A percentile compares a stretch with the other conserved stretches of the same genome.
Evolutionary conservation across 2,329 filamentous ascomycete species (phyloP).

Genomic region (Cladosporium sp.): DNA sequence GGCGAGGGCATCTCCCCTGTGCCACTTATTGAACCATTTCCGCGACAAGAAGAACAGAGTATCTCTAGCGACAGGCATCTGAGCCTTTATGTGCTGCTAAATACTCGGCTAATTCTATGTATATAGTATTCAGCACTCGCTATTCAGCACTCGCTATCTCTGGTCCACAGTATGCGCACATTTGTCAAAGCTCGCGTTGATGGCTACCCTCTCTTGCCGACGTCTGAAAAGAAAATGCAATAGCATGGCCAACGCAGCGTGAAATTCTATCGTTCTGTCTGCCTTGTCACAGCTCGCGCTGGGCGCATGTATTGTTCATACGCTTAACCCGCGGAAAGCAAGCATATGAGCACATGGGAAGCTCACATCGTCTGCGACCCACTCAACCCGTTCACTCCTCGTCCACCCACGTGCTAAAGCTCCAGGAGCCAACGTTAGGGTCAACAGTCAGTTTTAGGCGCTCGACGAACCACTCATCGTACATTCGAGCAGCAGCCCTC

Average conservation of each 20-base stretch:
- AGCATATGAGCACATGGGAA: not conserved
- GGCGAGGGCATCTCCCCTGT: too few relatives aligned
- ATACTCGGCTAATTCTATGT: not conserved
- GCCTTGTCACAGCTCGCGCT: not conserved
- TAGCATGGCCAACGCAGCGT: not conserved
- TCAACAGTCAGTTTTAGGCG: conserved; percentile 18
- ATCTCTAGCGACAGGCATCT: not conserved
- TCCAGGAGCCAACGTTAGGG: conserved; percentile 13
- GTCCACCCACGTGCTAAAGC: conserved; percentile 15
- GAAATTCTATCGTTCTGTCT: not conserved
- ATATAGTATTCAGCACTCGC: not conserved
- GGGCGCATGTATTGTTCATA: not conserved
- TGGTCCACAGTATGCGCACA: not conserved
- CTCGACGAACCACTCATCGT: conserved; percentile 22
- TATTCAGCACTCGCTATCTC: not conserved
- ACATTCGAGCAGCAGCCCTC: conserved; percentile 16
- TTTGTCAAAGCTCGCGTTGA: not conserved
- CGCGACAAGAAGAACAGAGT: too few relatives aligned
- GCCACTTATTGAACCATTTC: too few relatives aligned
- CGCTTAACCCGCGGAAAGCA: not conserved
- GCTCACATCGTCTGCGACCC: not conserved
- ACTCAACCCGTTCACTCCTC: not conserved
- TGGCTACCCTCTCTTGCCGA: not conserved
- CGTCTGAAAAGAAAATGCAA: not conserved
- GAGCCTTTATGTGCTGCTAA: not conserved